Evolutionary conservation across 495 filamentous ascomycete species (phyloP), one percentile per base, ranked within the genome.

Genomic region (Lichina pygmaea): DNA sequence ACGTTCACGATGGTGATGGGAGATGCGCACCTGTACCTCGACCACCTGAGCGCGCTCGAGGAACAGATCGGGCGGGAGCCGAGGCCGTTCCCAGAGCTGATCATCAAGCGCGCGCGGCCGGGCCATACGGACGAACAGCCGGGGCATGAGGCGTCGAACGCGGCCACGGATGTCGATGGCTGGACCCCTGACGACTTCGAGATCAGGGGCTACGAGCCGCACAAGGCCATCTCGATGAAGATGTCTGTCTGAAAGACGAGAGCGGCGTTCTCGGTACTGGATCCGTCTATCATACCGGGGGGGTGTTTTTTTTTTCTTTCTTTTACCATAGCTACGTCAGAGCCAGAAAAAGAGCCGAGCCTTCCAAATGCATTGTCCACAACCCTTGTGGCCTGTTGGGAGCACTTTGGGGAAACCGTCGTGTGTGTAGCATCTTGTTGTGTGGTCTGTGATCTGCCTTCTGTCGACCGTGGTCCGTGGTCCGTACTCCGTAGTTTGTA

Each of bases 1-100:
- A 81, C 68, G 15, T 68, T 95, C 49, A 81, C 83, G 3, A 85
- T 93, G 59, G 78, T 78, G 15, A 93, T 95, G 85, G 91, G 91
- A 12, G 89, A 97, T 61, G 78, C 86, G 8, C 89, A 94, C 64
- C 76, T 95, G 1, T 95, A 95, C 60, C 58, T 79, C 8, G 89
- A 97, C 59, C 89, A 95, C 60, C 72, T 92, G 8, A 84, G 89
- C 46, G 84, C 89, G 33, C 59, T 97, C 48, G 66, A 73, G 53
- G 66, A 71, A 48, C 89, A 95, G 66, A 56, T 94, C 31, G 67
- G 68, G 56, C 64, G 89, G 15, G 75, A 79, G 55, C 89, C 89
- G 38, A 70, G 68, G n/a, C 66, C 70, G 9, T 94, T 93, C 54
- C 89, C 89, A 0, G 74, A 66, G 49, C 52, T 97, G 50, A 66